These are phyloP conservation scores for Fusarium sterilihyphosum DNA, from an alignment of 2,329 filamentous ascomycete species.

Conservation along the genomic window DNA sequence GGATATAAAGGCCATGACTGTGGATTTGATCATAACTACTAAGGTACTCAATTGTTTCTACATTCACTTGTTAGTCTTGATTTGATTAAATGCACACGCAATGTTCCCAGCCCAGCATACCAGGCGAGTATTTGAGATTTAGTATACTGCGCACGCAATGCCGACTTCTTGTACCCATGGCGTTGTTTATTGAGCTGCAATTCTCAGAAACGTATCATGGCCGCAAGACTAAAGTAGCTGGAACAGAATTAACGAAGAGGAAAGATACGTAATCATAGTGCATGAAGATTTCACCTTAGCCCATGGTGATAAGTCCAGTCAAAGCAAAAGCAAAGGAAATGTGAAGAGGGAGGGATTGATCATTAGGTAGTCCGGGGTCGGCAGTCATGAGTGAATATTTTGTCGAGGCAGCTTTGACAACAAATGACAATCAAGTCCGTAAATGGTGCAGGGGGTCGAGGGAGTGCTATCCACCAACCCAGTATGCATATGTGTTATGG, in stretches of 20 bases:
- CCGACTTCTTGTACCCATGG: neutral
- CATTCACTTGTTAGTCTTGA: neutral
- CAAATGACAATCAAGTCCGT: conserved; percentile 1
- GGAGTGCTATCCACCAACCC: conserved; percentile 14
- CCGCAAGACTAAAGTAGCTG: neutral
- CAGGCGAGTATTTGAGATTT: neutral
- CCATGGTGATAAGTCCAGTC: neutral
- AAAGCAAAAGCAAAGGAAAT: neutral
- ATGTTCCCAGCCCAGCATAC: neutral
- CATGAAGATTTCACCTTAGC: neutral
- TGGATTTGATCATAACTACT: neutral
- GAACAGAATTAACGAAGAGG: neutral
- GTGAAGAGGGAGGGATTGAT: neutral
- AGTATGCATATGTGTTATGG: conserved; percentile 40
- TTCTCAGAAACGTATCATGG: neutral
- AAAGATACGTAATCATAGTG: neutral
- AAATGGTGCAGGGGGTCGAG: conserved; percentile 10
- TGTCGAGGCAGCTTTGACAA: neutral
- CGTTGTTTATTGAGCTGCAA: neutral
- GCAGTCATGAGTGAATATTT: neutral
- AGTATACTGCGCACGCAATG: neutral
- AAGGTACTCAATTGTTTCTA: neutral
- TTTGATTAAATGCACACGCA: neutral
- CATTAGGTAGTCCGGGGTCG: neutral
- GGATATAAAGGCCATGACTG: neutral